phyloP scores from a whole-genome alignment of 2,329 filamentous ascomycete genomes.

The Diaporthe sp. region DNA sequence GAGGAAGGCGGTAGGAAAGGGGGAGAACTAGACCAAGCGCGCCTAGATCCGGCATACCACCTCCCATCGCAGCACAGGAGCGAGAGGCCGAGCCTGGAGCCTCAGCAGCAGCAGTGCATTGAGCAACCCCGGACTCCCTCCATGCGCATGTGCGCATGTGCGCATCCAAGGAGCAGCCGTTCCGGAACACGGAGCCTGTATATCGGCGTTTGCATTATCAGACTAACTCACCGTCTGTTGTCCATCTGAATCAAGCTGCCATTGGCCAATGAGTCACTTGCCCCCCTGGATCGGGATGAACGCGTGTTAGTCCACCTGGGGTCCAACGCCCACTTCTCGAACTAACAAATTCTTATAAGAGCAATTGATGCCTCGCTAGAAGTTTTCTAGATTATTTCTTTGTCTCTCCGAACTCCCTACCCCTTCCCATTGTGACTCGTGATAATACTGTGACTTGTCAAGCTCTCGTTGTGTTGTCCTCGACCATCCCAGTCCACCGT shows the following conservation, averaged over 20 bases:
- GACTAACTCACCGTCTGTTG: not conserved
- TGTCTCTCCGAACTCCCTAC: not conserved
- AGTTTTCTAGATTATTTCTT: not conserved
- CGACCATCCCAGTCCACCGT: not conserved
- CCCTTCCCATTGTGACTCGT: not conserved
- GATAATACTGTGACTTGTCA: not conserved
- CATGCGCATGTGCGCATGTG: constrained; percentile 17
- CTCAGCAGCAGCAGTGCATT: constrained; percentile 8
- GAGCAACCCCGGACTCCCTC: not conserved
- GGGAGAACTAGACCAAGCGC: constrained; percentile 10
- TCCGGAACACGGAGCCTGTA: constrained; percentile 20
- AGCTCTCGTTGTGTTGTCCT: not conserved
- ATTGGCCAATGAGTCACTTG: constrained; percentile 40
- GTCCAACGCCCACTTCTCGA: not conserved
- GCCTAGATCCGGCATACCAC: constrained; percentile 24
- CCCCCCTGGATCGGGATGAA: constrained; percentile 11
- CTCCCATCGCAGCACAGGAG: not conserved
- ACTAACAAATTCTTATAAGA: constrained; percentile 16
- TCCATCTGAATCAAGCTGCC: constrained; percentile 18
- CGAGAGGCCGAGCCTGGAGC: not conserved
- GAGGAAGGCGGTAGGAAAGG: constrained; percentile 25
- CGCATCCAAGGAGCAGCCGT: not conserved
- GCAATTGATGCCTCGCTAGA: constrained; percentile 7
- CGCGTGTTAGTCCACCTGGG: not conserved
- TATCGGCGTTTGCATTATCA: constrained; percentile 17